Conservation (phyloP, 1,284 basidiomycete species). For the Naganishia sp. region DNA sequence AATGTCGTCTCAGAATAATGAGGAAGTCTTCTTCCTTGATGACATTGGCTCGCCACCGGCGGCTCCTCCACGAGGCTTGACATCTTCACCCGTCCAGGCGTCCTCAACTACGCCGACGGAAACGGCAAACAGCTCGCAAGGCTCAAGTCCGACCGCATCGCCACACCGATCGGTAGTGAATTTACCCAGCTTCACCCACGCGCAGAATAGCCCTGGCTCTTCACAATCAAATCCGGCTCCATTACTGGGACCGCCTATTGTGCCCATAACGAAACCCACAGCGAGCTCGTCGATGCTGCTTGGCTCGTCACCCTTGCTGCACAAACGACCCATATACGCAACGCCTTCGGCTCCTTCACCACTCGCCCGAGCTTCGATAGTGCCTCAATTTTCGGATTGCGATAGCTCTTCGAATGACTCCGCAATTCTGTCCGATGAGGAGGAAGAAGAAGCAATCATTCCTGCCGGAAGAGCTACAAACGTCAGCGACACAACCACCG, state of each 20-base stretch:
- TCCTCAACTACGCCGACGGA: conserved; percentile 12
- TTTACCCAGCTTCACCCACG: conserved; percentile 15
- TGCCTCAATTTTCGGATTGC: conserved; percentile 22
- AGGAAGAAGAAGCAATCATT: conserved; percentile 22
- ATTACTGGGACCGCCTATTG: not conserved
- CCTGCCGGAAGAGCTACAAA: conserved; percentile 5
- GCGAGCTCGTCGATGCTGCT: not conserved
- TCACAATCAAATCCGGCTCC: not conserved
- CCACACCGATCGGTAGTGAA: conserved; percentile 19
- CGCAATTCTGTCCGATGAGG: conserved; percentile 26
- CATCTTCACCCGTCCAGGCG: conserved; percentile 16
- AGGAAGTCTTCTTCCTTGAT: conserved; percentile 24
- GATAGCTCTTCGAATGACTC: conserved; percentile 17
- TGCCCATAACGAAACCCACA: conserved; percentile 3
- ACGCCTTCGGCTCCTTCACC: conserved; percentile 22
- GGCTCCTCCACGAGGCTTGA: conserved; percentile 1
- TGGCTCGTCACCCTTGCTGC: conserved; percentile 8
- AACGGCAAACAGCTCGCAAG: conserved; percentile 21
- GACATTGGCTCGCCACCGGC: conserved; percentile 19
- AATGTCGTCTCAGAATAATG: conserved; percentile 22
- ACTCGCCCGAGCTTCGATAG: conserved; percentile 33
- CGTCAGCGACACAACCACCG: conserved; percentile 4
- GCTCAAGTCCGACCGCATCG: conserved; percentile 22
- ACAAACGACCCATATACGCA: conserved; percentile 18
- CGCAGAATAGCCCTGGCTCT: not conserved